Percentiles rank a stretch among this genome's conserved stretches.
Evolutionary conservation across 148 eudicot species (phyloP).

Genomic region (Linanthus parryae): DNA sequence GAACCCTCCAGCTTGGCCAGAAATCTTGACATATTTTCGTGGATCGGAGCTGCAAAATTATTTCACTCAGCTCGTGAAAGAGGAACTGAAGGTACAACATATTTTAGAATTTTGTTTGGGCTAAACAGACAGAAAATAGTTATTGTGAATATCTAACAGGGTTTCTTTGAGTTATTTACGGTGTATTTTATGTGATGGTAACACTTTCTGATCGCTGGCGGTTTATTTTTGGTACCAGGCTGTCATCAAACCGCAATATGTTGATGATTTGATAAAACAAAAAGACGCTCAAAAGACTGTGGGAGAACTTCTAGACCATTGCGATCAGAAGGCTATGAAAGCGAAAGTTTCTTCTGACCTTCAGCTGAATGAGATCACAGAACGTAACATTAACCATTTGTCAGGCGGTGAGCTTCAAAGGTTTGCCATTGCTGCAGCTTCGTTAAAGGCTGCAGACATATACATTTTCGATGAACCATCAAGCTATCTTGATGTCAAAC

Average conservation of each 20-base stretch:
- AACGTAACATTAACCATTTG: conserved; percentile 83
- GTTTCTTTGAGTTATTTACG: too few relatives aligned
- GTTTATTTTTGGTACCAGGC: conserved; percentile 47
- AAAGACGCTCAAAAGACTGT: conserved; percentile 89
- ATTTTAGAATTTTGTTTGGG: too few relatives aligned
- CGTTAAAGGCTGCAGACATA: conserved; percentile 74
- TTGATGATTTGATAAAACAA: conserved; percentile 85
- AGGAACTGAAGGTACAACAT: too few relatives aligned
- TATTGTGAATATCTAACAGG: too few relatives aligned
- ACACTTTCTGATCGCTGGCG: too few relatives aligned
- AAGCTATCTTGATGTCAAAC: conserved; percentile 91
- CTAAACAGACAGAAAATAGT: too few relatives aligned
- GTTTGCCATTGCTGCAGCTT: conserved; percentile 89
- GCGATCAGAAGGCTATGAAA: conserved; percentile 78
- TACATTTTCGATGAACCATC: conserved; percentile 96
- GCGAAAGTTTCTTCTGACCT: conserved; percentile 58
- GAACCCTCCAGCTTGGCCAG: conserved; percentile 92
- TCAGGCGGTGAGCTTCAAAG: conserved; percentile 97
- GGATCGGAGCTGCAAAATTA: conserved; percentile 87
- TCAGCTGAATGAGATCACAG: conserved; percentile 75
- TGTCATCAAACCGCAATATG: conserved; percentile 87
- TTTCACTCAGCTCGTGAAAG: conserved; percentile 73
- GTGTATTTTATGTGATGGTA: too few relatives aligned
- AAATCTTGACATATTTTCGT: conserved; percentile 67
- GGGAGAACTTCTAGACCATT: conserved; percentile 70